Base-by-base conservation (phyloP, 306 rosid species). In the Potentilla sterilis region DNA sequence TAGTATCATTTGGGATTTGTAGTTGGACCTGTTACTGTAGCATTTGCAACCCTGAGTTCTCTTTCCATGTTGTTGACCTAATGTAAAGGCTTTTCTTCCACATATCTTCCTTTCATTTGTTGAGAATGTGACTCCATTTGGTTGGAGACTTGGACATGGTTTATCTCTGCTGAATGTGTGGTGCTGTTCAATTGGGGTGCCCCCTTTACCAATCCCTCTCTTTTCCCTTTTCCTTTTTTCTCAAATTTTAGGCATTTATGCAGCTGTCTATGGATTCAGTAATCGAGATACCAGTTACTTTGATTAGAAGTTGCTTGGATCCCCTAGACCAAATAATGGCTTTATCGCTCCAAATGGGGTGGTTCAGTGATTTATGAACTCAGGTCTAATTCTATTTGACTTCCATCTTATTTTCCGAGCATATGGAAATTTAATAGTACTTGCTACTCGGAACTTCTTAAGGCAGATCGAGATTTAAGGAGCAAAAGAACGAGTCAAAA, bases 401-500 rank as follows among this genome's bases (percentile, higher is more conserved):
- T 37, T 37, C 1, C 5, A 2, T 37, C 1, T 37, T 37, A 37
- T 2, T 37, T 37, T 5, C 1, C 5, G 40, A 37, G 40, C 5
- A 3, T 37, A 37, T 3, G 5, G 40, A 2, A 37, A 42, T 8
- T 42, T 42, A 7, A 47, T 14, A 47, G 16, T 46, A 44, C 4
- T 44, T 44, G 48, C 51, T 12, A 46, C 2, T 3, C 1, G 51
- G 12, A 46, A 46, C 4, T 13, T 37, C 3, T 37, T 37, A 0
- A 9, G 85, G 15, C 52, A n/a, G 11, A 69, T 32, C 78, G 73
- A 42, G 32, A 61, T 48, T 58, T 28, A 15, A 61, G 85, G 73
- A 51, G 24, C 68, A 32, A 28, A 76, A 69, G 76, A 76, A 62
- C 74, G 69, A 47, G 75, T 82, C 85, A 32, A 74, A 72, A 51